A percentile compares a stretch with the other conserved stretches of the same genome.
Conservation (phyloP, 352 stramenopile genomes). For the Saprolegnia diclina region DNA sequence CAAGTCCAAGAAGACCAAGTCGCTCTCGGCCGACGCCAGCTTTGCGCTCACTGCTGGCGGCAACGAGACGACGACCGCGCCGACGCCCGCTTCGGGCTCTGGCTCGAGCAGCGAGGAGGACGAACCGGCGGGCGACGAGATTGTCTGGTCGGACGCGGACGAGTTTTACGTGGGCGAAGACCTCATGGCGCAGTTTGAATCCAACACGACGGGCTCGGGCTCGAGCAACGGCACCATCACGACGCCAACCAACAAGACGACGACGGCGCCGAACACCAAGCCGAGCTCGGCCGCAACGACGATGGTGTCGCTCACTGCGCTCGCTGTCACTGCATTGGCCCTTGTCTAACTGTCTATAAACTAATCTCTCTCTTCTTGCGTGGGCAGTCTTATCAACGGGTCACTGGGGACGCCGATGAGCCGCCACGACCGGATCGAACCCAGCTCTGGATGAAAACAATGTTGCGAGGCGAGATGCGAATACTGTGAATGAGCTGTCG, state of each 20-base stretch:
- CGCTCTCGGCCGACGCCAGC: not conserved
- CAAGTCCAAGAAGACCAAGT: not conserved
- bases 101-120: not conserved
- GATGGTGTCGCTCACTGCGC: not conserved
- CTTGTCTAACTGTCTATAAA: not conserved
- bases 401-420: no score
- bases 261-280: not conserved
- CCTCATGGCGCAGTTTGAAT: not conserved
- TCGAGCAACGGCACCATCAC: not conserved
- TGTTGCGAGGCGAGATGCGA: no score
- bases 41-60: not conserved
- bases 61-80: not conserved
- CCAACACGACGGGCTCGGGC: not conserved
- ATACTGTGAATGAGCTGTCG: no score
- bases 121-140: not conserved
- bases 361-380: not conserved
- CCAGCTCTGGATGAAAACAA: no score
- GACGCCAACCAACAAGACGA: not conserved
- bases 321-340: not conserved
- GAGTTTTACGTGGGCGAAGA: slow-evolving; percentile 1
- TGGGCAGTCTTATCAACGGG: not conserved
- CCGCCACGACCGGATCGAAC: no score
- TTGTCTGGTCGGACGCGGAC: not conserved
- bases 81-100: not conserved
- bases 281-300: not conserved